Base-by-base conservation (phyloP, 2,329 filamentous ascomycete species). In the Didymosphaeria variabile region DNA sequence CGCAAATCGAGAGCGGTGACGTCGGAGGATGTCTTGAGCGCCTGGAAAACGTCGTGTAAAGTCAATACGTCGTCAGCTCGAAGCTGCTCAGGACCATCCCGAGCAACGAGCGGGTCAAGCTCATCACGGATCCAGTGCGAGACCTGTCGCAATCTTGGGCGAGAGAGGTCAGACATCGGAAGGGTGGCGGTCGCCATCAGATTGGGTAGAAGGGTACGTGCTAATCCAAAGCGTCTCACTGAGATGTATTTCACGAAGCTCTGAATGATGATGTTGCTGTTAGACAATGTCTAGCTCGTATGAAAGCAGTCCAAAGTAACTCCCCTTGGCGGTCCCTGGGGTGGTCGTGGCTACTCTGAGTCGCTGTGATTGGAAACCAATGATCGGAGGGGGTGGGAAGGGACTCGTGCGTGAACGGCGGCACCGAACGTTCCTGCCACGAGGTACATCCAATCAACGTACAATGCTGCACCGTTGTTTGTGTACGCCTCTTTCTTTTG, bases 71-170 rank as follows among this genome's bases (percentile, higher is more conserved):
- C 81, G 59, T 84, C 80, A 0, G 80, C 74, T 15, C 73, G 70
- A 32, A 84, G 69, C 4, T 71, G 69, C 42, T 82, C 73, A 0
- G 80, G 78, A 1, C 82, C 82, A 42, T 83, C 77, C 19, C 77
- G 79, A 6, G 82, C 81, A 50, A 84, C 76, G 45, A 78, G 68
- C 3, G 79, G 74, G 55, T 84, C 82, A 17, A 84, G 79, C 5
- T 79, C 77, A 66, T 84, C 81, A 38, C 82, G 80, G 54, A 84
- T 83, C 80, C 82, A 83, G 34, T 69, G 70, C 3, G 79, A 71
- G 46, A 79, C 68, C 21, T 73, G 59, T 40, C 72, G 78, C 47
- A 84, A 76, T 23, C 71, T 68, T 6, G 62, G 17, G 21, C 70
- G 70, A 12, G 73, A 71, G 52, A 77, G 64, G 23, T 73, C 62